Evolutionary conservation across 208 protist species (phyloP).

Genomic region (Phytomonas sp.): DNA sequence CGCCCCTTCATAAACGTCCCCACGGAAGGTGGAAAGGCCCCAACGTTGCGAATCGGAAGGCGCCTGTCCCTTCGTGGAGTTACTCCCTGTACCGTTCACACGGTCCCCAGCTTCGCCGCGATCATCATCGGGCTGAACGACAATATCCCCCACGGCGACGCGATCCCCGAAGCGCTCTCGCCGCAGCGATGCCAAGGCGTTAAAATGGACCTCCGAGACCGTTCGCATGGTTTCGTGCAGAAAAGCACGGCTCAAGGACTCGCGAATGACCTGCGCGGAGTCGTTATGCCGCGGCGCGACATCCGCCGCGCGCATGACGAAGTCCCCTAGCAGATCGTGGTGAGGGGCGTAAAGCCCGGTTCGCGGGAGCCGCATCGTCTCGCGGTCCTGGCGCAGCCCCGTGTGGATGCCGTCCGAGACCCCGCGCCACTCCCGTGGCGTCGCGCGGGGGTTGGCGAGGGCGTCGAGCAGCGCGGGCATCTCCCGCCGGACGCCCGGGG

Average conservation of each 20-base stretch:
- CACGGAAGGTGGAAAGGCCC: neutral
- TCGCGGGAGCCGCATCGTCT: constrained; percentile 27
- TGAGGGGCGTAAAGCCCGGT: constrained; percentile 75
- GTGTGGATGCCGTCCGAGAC: constrained; percentile 24
- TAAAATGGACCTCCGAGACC: constrained; percentile 74
- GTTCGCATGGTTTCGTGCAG: constrained; percentile 61
- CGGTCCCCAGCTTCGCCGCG: neutral
- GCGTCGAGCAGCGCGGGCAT: constrained; percentile 40
- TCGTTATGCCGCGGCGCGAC: constrained; percentile 43
- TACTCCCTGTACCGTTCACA: neutral
- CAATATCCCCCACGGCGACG: constrained; percentile 54
- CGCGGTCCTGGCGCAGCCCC: constrained; percentile 29
- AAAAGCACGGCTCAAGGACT: constrained; percentile 43
- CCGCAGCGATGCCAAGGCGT: constrained; percentile 62
- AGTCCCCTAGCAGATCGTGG: constrained; percentile 60
- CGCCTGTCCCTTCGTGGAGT: neutral
- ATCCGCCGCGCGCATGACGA: constrained; percentile 48
- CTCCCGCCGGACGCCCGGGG: constrained; percentile 48
- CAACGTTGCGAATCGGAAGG: neutral
- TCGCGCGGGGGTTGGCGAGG: constrained; percentile 22
- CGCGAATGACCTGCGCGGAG: constrained; percentile 65
- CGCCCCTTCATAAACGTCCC: constrained; percentile 52
- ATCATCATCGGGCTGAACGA: constrained; percentile 4
- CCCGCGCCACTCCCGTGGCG: constrained; percentile 29
- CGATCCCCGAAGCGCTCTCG: constrained; percentile 30